phyloP scores from a whole-genome alignment of 2,329 filamentous ascomycete species.

The Xylaria multiplex region DNA sequence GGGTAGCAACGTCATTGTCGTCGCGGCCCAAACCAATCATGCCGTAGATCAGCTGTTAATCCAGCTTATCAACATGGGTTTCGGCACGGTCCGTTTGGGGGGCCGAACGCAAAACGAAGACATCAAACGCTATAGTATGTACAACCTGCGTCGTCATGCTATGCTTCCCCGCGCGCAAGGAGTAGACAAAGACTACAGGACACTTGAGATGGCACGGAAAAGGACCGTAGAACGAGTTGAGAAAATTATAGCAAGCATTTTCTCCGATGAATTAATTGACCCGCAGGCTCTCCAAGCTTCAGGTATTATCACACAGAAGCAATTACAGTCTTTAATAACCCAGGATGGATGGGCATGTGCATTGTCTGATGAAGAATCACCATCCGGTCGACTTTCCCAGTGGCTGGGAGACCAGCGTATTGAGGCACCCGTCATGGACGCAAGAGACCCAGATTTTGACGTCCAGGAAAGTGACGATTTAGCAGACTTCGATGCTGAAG shows the following conservation, averaged over 20 bases:
- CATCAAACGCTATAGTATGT: slow-evolving; percentile 74
- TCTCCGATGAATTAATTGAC: slow-evolving; percentile 59
- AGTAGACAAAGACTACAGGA: slow-evolving; percentile 42
- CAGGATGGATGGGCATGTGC: slow-evolving; percentile 50
- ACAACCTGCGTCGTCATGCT: slow-evolving; percentile 61
- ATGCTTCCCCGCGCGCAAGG: slow-evolving; percentile 27
- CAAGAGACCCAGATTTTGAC: slow-evolving; percentile 45
- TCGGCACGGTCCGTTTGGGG: slow-evolving; percentile 70
- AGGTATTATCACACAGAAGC: slow-evolving; percentile 69
- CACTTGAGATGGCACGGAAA: slow-evolving; percentile 45
- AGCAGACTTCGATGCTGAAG: slow-evolving; percentile 67
- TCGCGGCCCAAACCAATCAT: slow-evolving; percentile 91
- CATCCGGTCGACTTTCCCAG: slow-evolving; percentile 55
- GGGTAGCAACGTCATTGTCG: slow-evolving; percentile 74
- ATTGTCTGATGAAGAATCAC: slow-evolving; percentile 15
- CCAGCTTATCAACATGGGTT: slow-evolving; percentile 64
- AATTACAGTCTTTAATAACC: slow-evolving; percentile 69
- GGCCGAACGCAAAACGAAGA: slow-evolving; percentile 73
- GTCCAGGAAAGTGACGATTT: slow-evolving; percentile 56
- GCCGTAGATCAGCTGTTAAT: slow-evolving; percentile 83
- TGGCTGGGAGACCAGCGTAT: slow-evolving; percentile 67
- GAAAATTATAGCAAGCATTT: slow-evolving; percentile 54
- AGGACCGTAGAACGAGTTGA: slow-evolving; percentile 52
- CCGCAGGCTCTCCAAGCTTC: slow-evolving; percentile 63
- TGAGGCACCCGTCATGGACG: slow-evolving; percentile 40